Evolutionary conservation across 768 basidiomycete species (phyloP).

Genomic region (Suillus decipiens): DNA sequence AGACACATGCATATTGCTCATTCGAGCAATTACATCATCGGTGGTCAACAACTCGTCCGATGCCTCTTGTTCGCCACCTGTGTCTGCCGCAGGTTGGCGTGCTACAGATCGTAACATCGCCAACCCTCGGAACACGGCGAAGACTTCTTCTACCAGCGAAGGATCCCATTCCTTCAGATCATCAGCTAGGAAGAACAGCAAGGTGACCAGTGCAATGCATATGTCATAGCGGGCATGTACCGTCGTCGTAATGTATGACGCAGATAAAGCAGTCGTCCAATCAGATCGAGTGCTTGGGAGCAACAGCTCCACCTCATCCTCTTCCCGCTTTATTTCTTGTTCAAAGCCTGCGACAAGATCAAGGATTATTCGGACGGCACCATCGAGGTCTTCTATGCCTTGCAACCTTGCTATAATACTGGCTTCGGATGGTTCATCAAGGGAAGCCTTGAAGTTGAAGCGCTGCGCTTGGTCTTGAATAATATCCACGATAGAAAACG

Average conservation of each 20-base stretch:
- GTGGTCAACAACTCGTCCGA: slow-evolving; percentile 42
- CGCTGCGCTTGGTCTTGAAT: slow-evolving; percentile 63
- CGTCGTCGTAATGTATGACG: slow-evolving; percentile 62
- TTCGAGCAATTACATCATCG: slow-evolving; percentile 62
- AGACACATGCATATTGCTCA: slow-evolving; percentile 77
- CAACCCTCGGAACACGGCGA: slow-evolving; percentile 78
- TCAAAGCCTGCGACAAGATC: slow-evolving; percentile 77
- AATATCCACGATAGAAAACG: slow-evolving; percentile 77
- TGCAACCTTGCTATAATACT: slow-evolving; percentile 66
- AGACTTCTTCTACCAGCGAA: slow-evolving; percentile 66
- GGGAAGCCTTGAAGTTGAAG: slow-evolving; percentile 50
- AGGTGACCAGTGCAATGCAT: slow-evolving; percentile 59
- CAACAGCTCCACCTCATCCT: slow-evolving; percentile 63
- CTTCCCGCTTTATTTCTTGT: slow-evolving; percentile 70
- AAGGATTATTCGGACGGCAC: slow-evolving; percentile 55
- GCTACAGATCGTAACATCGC: slow-evolving; percentile 67
- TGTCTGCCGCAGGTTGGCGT: slow-evolving; percentile 55
- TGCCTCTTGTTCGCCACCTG: slow-evolving; percentile 30
- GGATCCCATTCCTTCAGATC: slow-evolving; percentile 66
- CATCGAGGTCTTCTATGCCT: slow-evolving; percentile 56
- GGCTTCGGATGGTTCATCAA: slow-evolving; percentile 60
- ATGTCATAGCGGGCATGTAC: slow-evolving; percentile 78
- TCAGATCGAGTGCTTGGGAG: slow-evolving; percentile 56
- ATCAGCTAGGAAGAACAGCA: slow-evolving; percentile 73
- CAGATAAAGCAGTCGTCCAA: slow-evolving; percentile 62